Conservation (phyloP, 1,284 basidiomycete genomes). For the Puccinia hordei region DNA sequence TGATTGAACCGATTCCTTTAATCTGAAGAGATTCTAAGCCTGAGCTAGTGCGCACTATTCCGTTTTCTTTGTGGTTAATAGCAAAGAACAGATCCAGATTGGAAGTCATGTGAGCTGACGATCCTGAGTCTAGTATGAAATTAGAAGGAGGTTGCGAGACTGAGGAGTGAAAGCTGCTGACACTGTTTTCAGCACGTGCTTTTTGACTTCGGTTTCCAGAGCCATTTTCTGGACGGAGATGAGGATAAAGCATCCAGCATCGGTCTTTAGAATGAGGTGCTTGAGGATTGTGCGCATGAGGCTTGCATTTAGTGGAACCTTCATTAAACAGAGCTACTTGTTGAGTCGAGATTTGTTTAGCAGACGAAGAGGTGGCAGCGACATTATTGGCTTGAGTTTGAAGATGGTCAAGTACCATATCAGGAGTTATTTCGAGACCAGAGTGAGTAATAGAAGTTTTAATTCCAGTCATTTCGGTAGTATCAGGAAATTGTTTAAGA, state of each 20-base stretch:
- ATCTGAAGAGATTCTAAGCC: background rate
- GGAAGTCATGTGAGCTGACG: background rate
- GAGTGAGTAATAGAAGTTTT: background rate
- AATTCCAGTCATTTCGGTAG: background rate
- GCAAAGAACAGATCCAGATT: background rate
- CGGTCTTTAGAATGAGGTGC: background rate
- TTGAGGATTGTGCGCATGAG: background rate
- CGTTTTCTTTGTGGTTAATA: background rate
- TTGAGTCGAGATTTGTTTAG: background rate
- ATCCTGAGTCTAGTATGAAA: background rate
- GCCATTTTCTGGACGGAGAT: background rate
- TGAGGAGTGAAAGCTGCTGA: background rate
- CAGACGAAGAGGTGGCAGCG: background rate
- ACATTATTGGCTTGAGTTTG: background rate
- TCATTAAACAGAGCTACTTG: background rate
- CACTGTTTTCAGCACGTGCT: background rate
- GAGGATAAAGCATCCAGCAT: background rate
- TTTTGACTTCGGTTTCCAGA: background rate
- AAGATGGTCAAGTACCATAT: background rate
- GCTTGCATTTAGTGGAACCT: background rate
- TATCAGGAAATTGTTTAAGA: background rate
- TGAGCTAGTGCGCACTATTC: background rate
- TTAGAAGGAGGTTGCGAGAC: background rate
- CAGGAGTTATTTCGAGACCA: background rate
- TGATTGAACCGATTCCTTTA: background rate